Percentiles rank a stretch among this genome's conserved stretches.
Conservation (phyloP, 257 asterid species). For the Catharanthus roseus region DNA sequence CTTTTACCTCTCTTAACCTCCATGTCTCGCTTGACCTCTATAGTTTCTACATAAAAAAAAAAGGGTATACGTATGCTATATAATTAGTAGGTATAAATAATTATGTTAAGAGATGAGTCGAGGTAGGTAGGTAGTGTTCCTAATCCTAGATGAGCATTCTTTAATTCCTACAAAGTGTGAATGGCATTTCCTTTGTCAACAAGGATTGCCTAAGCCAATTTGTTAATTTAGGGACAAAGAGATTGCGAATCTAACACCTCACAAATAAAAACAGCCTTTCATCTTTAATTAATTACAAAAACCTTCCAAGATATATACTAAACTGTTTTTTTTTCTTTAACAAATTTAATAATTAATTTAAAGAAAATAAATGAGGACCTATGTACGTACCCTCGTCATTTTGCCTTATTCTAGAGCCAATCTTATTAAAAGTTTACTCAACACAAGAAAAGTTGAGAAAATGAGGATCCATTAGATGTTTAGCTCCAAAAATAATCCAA, state of each 20-base stretch:
- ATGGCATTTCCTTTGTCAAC: conserved; percentile 9
- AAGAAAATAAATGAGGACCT: neutral
- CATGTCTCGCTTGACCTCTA: too few species aligned
- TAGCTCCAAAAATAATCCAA: neutral
- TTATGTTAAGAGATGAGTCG: neutral
- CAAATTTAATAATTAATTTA: neutral
- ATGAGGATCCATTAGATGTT: too few species aligned
- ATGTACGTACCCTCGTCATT: neutral
- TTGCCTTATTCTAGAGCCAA: neutral
- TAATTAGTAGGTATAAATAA: too few species aligned
- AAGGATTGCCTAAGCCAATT: neutral
- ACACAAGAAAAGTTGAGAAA: too few species aligned
- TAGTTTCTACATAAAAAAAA: too few species aligned
- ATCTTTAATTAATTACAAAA: conserved; percentile 12
- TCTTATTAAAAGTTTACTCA: neutral
- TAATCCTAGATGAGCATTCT: neutral
- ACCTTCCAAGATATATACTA: neutral
- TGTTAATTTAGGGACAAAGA: conserved; percentile 6
- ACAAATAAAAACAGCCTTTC: neutral
- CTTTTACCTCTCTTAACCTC: too few species aligned
- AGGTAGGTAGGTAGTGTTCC: neutral
- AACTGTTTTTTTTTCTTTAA: neutral
- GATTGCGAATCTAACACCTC: conserved; percentile 7
- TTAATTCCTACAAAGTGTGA: conserved; percentile 10
- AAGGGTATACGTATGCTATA: too few species aligned